These are phyloP conservation scores for Teratosphaeria nubilosa DNA, from an alignment of 2,329 filamentous ascomycete species.

Conservation along the genomic window DNA sequence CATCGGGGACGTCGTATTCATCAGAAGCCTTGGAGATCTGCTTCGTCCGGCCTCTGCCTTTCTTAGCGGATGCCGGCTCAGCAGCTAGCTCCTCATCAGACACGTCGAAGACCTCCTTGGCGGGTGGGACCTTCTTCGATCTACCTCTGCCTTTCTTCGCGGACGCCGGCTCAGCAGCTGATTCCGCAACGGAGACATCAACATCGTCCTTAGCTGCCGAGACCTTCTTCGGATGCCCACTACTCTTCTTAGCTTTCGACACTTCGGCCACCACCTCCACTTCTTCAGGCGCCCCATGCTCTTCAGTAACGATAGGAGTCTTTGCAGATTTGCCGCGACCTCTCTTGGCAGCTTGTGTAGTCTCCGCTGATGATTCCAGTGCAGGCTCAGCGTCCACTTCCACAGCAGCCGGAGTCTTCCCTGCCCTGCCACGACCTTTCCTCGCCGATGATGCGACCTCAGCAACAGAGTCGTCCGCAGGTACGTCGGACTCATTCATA, in stretches of 20 bases:
- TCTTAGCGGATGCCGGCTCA: not conserved
- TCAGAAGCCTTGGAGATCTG: not conserved
- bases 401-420: not conserved
- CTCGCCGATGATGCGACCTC: not conserved
- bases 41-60: not conserved
- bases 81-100: not conserved
- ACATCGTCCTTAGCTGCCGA: not conserved
- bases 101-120: not conserved
- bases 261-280: not conserved
- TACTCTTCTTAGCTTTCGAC: not conserved
- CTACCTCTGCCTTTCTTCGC: not conserved
- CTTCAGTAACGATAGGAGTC: not conserved
- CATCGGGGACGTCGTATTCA: not conserved
- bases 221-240: not conserved
- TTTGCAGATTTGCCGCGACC: not conserved
- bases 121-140: not conserved
- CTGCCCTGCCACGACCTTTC: not conserved
- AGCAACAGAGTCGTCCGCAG: not conserved
- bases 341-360: not conserved
- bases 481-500: not conserved
- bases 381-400: not conserved
- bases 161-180: not conserved
- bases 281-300: not conserved
- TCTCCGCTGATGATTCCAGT: not conserved
- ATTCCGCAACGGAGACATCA: not conserved